Conservation (phyloP, 2,329 filamentous ascomycete genomes). For the Akanthomyces muscarius region DNA sequence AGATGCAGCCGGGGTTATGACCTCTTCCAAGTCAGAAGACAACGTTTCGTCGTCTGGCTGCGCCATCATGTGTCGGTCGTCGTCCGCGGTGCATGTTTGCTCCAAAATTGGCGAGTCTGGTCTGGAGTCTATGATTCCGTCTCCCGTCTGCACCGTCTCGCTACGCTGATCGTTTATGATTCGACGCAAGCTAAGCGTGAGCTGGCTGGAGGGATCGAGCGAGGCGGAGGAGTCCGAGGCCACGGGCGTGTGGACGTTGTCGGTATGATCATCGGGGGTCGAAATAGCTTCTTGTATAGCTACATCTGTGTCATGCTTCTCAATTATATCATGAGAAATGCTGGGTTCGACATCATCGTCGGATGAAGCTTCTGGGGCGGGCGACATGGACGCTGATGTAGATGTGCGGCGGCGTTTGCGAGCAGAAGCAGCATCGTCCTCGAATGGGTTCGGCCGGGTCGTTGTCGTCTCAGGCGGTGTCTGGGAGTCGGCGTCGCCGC, state of each 20-base stretch:
- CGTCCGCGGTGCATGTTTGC: neutral
- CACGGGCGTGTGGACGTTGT: neutral
- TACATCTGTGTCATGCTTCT: neutral
- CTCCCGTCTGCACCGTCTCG: neutral
- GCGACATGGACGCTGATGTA: conserved; percentile 49
- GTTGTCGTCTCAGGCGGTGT: conserved; percentile 60
- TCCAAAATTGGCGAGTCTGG: neutral
- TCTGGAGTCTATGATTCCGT: neutral
- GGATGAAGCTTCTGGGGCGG: conserved; percentile 34
- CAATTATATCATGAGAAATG: neutral
- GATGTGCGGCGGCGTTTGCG: conserved; percentile 62
- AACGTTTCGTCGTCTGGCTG: neutral
- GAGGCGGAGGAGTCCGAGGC: neutral
- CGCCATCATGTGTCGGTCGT: neutral
- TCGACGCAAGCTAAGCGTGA: conserved; percentile 13
- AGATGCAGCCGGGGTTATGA: conserved; percentile 4
- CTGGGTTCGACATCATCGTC: conserved; percentile 2
- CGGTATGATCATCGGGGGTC: neutral
- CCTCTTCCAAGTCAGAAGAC: conserved; percentile 9
- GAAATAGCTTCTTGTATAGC: neutral
- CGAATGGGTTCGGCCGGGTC: conserved; percentile 61
- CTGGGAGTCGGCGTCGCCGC: conserved; percentile 50
- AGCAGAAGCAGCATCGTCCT: conserved; percentile 52
- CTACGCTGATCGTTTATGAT: neutral
- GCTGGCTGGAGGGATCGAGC: neutral